Evolutionary conservation across 2,329 filamentous ascomycete genomes (phyloP).

Genomic region (Colletotrichum incanum): DNA sequence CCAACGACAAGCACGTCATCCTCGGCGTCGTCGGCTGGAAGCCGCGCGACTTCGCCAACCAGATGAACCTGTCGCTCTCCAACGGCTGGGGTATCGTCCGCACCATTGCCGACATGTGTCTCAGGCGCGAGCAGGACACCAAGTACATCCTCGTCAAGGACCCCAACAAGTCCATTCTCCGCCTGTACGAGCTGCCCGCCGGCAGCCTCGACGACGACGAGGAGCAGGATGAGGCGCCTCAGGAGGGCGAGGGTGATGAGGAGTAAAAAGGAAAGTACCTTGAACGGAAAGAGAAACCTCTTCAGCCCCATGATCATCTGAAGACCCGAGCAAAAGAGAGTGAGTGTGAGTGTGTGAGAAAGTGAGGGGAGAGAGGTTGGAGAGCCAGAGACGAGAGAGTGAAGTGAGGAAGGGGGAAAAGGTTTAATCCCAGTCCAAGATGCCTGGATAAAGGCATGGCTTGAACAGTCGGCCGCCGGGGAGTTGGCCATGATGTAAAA

Average conservation of each 20-base stretch:
- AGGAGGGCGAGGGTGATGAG: conserved; percentile 58
- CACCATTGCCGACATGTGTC: conserved; percentile 95
- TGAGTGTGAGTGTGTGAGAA: neutral
- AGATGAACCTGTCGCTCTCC: conserved; percentile 97
- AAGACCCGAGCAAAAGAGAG: neutral
- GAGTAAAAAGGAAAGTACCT: conserved; percentile 46
- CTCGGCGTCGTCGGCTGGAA: conserved; percentile 98
- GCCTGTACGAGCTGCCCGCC: conserved; percentile 91
- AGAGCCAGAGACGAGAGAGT: neutral
- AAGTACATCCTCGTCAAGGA: conserved; percentile 91
- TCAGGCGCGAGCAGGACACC: conserved; percentile 79
- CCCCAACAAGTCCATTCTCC: conserved; percentile 95
- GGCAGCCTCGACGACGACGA: conserved; percentile 93
- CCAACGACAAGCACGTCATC: conserved; percentile 93
- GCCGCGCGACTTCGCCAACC: conserved; percentile 93
- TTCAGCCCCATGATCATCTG: neutral
- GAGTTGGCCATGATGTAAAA: conserved; percentile 43
- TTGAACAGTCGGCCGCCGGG: conserved; percentile 34
- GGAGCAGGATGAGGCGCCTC: conserved; percentile 75
- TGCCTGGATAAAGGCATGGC: conserved; percentile 37
- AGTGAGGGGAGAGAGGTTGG: neutral
- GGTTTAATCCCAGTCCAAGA: conserved; percentile 22
- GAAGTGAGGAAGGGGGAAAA: conserved; percentile 8
- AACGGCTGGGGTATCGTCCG: conserved; percentile 99
- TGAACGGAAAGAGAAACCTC: conserved; percentile 2